These are phyloP conservation scores for Arachis hypogaea DNA, from an alignment of 306 rosid genomes.

Conservation along the genomic window DNA sequence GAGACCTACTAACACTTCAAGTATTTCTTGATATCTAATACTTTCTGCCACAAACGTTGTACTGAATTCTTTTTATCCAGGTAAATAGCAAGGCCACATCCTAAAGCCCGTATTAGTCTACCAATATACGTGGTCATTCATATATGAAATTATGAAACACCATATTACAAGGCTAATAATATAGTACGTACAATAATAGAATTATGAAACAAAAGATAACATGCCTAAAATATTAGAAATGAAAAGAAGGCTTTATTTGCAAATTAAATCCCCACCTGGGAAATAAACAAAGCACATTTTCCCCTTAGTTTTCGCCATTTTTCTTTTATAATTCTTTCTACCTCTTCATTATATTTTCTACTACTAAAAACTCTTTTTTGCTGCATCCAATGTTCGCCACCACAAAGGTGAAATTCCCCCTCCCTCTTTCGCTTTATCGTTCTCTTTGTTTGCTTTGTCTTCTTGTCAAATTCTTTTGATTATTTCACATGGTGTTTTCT, in stretches of 20 bases:
- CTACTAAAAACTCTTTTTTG: not conserved
- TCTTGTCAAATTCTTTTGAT: not conserved
- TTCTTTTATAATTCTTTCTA: not conserved
- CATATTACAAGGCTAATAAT: too few relatives aligned
- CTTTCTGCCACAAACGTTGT: too few relatives aligned
- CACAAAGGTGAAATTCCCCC: constrained; percentile 8
- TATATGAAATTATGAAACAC: too few relatives aligned
- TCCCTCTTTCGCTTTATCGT: not conserved
- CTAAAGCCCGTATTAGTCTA: too few relatives aligned
- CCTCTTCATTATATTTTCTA: not conserved
- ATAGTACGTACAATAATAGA: too few relatives aligned
- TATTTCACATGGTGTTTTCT: not conserved
- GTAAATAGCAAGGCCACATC: too few relatives aligned
- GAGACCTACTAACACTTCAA: too few relatives aligned
- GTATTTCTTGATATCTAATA: too few relatives aligned
- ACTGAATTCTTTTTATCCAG: too few relatives aligned
- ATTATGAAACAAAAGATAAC: too few relatives aligned
- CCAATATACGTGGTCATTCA: too few relatives aligned
- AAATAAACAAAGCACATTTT: not conserved
- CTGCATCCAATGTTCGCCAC: constrained; percentile 4
- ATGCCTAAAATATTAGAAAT: too few relatives aligned
- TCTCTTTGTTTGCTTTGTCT: not conserved
- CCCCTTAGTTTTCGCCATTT: constrained; percentile 22
- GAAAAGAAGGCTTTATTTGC: not conserved
- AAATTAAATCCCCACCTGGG: not conserved